Percentiles rank a stretch among this genome's conserved stretches.
Conservation (phyloP, 176 grass and related monocot species). For the Panicum miliaceum region DNA sequence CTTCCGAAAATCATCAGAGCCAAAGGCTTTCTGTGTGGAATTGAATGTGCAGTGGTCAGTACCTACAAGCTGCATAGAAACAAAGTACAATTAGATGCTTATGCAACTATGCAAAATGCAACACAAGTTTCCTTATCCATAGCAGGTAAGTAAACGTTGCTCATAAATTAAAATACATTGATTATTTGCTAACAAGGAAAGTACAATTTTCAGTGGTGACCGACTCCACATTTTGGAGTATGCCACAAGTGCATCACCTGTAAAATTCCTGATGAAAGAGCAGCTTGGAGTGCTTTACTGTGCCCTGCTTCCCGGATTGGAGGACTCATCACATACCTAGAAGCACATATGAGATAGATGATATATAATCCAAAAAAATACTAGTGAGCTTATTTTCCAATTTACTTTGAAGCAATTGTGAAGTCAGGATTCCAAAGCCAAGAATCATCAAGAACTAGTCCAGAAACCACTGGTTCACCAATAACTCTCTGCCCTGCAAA, state of each 20-base stretch:
- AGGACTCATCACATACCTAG: constrained; percentile 98
- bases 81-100: constrained; percentile 30
- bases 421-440: constrained; percentile 96
- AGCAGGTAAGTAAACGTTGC: not conserved
- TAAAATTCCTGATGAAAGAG: constrained; percentile 90
- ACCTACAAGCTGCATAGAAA: constrained; percentile 82
- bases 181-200: not conserved
- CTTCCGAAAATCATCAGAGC: constrained; percentile 86
- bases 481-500: constrained; percentile 87
- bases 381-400: not conserved
- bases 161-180: not conserved
- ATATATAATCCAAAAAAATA: constrained; percentile 36
- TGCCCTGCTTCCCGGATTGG: constrained; percentile 92
- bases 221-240: not conserved
- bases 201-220: not conserved
- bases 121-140: not conserved
- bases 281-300: constrained; percentile 77
- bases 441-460: constrained; percentile 91
- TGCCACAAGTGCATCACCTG: constrained; percentile 53
- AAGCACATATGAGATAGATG: constrained; percentile 39
- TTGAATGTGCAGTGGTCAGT: constrained; percentile 98
- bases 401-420: constrained; percentile 81
- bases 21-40: constrained; percentile 94
- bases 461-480: constrained; percentile 95
- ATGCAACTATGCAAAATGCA: constrained; percentile 22